Evolutionary conservation across 1,284 basidiomycete genomes (phyloP), one percentile per base, ranked within the genome.

Genomic region (Ustilago vetiveriae): DNA sequence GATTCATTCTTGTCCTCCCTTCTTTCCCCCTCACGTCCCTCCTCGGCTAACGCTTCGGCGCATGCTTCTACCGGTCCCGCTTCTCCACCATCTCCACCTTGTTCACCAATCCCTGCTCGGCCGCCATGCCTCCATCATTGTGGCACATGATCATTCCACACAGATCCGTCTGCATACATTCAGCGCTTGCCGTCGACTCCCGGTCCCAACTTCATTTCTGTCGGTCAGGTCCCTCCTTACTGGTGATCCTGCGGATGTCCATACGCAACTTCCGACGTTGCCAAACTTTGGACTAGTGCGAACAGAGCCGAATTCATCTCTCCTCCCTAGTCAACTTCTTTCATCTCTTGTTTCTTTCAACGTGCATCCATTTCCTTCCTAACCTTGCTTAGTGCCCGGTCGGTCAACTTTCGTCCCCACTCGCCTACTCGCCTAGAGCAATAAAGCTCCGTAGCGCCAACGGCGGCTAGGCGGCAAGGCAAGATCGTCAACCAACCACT

Each of bases 341-440:
- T 57, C 49, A 64, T 57, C 49, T 44, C 30, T 32, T 17, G 43
- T 44, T 48, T 41, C 45, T 45, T 45, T 57, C 49, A 41, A 48
- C 54, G 40, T 64, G 62, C 62, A 57, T 52, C 55, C 39, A 52
- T 41, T 49, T 33, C 62, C 54, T 63, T 52, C 24, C 62, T 64
- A 57, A 64, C 62, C 62, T 64, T 64, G 54, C 54, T 50, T 40
- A 41, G 45, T 64, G 62, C 49, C 59, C 54, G 54, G 38, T 32
- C 54, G 49, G 62, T 53, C 62, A 64, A 57, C 45, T 45, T n/a
- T n/a, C 24, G 45, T 56, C 24, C 60, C 60, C 53, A 56, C 54
- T 54, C 29, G 42, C 36, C 17, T 26, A 35, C 22, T 49, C 29
- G 42, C 36, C 17, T 26, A 35, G 22, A 48, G 47, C 49, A 45